phyloP scores from a whole-genome alignment of 139 green algal genomes.

The Chlorella sorokiniana region DNA sequence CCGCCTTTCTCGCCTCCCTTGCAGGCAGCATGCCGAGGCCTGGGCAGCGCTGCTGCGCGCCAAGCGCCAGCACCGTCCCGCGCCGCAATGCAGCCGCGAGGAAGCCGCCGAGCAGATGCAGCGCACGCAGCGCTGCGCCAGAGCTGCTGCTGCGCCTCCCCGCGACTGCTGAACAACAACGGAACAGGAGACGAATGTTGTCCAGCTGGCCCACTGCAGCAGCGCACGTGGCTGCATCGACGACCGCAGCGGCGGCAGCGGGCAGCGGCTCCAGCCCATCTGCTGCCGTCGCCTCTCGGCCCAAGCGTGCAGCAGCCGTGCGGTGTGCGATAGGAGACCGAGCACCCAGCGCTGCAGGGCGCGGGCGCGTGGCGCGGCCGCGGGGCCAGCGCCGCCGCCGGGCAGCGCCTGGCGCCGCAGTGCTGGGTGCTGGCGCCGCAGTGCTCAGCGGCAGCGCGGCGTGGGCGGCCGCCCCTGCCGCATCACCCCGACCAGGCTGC shows the following conservation, averaged over 20 bases:
- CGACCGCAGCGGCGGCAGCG: neutral
- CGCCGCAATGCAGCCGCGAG: neutral
- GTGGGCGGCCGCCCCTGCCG: neutral
- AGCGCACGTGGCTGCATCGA: neutral
- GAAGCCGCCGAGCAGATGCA: too few relatives aligned
- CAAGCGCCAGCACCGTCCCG: neutral
- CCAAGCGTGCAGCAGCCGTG: neutral
- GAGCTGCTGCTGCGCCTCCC: too few relatives aligned
- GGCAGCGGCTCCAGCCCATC: neutral
- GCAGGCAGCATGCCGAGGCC: neutral
- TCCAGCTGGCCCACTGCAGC: neutral
- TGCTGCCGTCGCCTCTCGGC: neutral
- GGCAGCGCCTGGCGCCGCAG: neutral
- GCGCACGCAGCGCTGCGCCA: too few relatives aligned
- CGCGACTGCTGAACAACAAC: neutral
- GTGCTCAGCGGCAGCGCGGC: neutral
- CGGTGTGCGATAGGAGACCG: neutral
- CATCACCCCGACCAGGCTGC: neutral
- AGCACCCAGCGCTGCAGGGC: neutral
- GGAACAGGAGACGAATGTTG: neutral
- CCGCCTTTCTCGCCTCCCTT: neutral
- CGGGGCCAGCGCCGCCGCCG: neutral
- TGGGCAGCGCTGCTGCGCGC: neutral
- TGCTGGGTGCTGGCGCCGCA: too few relatives aligned
- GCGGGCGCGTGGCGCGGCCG: neutral